phyloP scores from a whole-genome alignment of 2,329 filamentous ascomycete species.

The Trichophyton benhamiae region DNA sequence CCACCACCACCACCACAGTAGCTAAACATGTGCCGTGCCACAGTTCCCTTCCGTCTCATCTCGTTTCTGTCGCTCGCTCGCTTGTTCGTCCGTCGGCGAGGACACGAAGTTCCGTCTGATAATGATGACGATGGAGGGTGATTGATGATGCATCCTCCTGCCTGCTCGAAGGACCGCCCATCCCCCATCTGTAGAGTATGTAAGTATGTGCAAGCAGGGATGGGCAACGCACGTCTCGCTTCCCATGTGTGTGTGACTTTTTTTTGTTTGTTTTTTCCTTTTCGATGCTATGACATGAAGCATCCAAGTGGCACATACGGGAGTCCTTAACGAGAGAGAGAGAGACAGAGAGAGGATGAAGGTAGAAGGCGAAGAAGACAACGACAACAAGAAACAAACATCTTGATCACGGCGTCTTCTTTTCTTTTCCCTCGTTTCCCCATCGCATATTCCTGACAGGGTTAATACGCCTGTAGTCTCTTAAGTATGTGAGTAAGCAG shows the following conservation, averaged over 20 bases:
- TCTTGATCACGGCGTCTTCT: neutral
- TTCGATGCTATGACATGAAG: neutral
- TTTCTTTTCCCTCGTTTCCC: neutral
- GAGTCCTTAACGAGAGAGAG: too few relatives aligned
- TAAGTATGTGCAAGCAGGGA: neutral
- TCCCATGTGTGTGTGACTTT: neutral
- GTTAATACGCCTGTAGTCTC: neutral
- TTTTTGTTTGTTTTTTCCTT: too few relatives aligned
- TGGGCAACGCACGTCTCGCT: neutral
- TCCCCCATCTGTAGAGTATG: too few relatives aligned
- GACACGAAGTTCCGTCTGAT: too few relatives aligned
- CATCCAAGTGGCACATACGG: neutral
- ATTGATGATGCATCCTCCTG: too few relatives aligned
- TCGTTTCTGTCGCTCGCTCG: neutral
- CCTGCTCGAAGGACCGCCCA: too few relatives aligned
- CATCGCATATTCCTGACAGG: neutral
- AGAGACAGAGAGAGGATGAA: neutral
- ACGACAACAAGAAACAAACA: neutral
- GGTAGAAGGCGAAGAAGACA: too few relatives aligned
- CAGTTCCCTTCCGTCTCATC: neutral
- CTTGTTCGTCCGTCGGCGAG: neutral
- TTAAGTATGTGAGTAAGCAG: too few relatives aligned
- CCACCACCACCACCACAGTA: too few relatives aligned
- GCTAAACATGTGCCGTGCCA: neutral
- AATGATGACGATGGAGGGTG: too few relatives aligned